These are phyloP conservation scores for Phaseolus lunatus DNA, from an alignment of 306 rosid genomes.

Conservation along the genomic window DNA sequence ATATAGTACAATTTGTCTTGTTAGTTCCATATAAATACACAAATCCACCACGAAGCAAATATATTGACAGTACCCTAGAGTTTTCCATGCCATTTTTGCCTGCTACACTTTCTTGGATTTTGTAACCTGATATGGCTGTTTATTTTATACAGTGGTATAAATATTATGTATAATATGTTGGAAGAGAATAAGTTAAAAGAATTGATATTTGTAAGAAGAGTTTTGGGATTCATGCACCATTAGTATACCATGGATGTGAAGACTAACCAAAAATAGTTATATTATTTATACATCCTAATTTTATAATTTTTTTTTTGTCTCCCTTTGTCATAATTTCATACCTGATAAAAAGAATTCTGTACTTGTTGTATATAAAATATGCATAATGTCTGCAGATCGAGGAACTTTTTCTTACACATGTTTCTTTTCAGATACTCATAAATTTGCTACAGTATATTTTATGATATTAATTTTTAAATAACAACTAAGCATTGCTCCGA, in stretches of 20 bases:
- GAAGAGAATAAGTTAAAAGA: not conserved
- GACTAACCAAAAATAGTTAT: not conserved
- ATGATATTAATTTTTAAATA: not conserved
- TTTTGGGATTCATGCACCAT: not conserved
- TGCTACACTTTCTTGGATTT: slow-evolving; percentile 23
- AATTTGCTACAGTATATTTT: not conserved
- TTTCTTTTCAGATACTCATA: not conserved
- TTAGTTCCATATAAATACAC: not conserved
- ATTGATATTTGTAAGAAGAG: too few species aligned
- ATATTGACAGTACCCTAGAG: slow-evolving; percentile 41
- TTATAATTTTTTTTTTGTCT: not conserved
- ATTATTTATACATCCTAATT: not conserved
- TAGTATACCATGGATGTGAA: not conserved
- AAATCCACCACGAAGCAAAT: not conserved
- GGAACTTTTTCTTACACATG: not conserved
- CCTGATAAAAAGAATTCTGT: not conserved
- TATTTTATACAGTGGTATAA: not conserved
- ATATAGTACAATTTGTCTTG: not conserved
- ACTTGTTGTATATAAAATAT: not conserved
- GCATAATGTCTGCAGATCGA: not conserved
- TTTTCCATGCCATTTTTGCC: slow-evolving; percentile 26
- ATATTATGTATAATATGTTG: not conserved
- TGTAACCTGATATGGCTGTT: slow-evolving; percentile 37
- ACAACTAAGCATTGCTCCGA: too few species aligned
- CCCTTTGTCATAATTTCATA: not conserved